These are phyloP conservation scores for Ceratopteris richardii DNA, from an alignment of 75 land plant genomes.

Conservation along the genomic window DNA sequence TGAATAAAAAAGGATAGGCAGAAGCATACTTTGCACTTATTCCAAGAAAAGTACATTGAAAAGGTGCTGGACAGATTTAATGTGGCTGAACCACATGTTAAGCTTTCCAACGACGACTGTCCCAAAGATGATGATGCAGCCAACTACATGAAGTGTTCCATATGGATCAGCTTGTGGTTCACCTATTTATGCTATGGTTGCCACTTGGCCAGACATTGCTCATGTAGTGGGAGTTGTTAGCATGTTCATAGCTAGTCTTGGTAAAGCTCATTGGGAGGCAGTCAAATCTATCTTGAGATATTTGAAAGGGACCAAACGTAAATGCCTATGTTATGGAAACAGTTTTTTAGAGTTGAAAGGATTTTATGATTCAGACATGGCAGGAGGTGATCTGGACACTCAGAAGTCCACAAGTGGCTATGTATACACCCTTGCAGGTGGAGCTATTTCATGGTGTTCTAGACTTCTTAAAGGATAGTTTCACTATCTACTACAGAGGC, in stretches of 20 bases:
- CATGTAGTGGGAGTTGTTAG: slow-evolving; percentile 2
- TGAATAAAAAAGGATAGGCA: slow-evolving; percentile 13
- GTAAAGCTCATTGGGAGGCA: neutral
- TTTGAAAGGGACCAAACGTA: neutral
- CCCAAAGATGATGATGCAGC: no score
- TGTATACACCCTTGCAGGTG: slow-evolving; percentile 6
- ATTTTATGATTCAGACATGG: slow-evolving; percentile 10
- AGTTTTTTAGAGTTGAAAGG: neutral
- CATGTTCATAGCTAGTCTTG: neutral
- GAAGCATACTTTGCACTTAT: slow-evolving; percentile 1
- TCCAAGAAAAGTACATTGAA: slow-evolving; percentile 22
- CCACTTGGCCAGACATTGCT: neutral
- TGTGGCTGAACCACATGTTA: no score
- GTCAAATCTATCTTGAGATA: neutral
- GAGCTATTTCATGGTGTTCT: no score
- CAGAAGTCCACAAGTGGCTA: slow-evolving; percentile 9
- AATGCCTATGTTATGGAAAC: neutral
- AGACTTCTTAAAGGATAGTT: no score
- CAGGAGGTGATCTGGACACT: slow-evolving; percentile 13
- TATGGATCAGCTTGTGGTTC: slow-evolving; percentile 10
- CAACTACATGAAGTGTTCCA: neutral
- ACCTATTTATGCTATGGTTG: slow-evolving; percentile 20
- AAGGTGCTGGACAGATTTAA: slow-evolving; percentile 27
- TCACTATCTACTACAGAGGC: no score
- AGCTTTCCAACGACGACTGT: no score